phyloP scores from a whole-genome alignment of 805 yeast species.

The Starmerella asiatica region DNA sequence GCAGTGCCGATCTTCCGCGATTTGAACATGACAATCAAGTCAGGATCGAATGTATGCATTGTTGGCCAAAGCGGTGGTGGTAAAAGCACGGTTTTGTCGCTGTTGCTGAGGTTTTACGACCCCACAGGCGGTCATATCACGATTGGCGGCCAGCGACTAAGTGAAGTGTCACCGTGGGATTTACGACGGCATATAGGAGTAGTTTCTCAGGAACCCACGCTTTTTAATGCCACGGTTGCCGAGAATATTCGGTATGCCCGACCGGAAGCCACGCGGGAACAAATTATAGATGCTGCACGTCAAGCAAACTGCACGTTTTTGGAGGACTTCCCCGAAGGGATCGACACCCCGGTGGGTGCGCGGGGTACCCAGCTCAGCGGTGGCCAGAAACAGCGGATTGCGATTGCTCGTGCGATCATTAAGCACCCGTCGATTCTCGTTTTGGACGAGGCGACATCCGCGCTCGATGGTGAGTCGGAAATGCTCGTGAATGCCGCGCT shows the following conservation, averaged over 20 bases:
- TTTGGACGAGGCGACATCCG: slow-evolving; percentile 90
- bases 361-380: slow-evolving; percentile 84
- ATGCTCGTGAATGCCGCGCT: slow-evolving; percentile 69
- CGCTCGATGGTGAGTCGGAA: slow-evolving; percentile 79
- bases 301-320: slow-evolving; percentile 71
- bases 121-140: slow-evolving; percentile 50
- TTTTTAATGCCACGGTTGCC: slow-evolving; percentile 71
- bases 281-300: slow-evolving; percentile 46
- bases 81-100: slow-evolving; percentile 72
- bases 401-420: slow-evolving; percentile 76
- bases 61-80: slow-evolving; percentile 98
- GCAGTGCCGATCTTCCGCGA: slow-evolving; percentile 51
- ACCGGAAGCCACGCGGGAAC: slow-evolving; percentile 43
- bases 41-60: slow-evolving; percentile 82
- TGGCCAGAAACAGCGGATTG: slow-evolving; percentile 88
- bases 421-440: slow-evolving; percentile 68
- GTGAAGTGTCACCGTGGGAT: slow-evolving; percentile 53
- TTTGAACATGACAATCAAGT: slow-evolving; percentile 45
- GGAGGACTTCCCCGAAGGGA: slow-evolving; percentile 61
- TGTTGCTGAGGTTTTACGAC: slow-evolving; percentile 73
- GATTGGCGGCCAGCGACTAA: slow-evolving; percentile 52
- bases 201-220: slow-evolving; percentile 84
- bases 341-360: slow-evolving; percentile 74
- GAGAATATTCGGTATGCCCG: slow-evolving; percentile 74
- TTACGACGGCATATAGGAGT: slow-evolving; percentile 69